Conservation (phyloP, 176 grass and related monocot species). For the Hyparrhenia diplandra region DNA sequence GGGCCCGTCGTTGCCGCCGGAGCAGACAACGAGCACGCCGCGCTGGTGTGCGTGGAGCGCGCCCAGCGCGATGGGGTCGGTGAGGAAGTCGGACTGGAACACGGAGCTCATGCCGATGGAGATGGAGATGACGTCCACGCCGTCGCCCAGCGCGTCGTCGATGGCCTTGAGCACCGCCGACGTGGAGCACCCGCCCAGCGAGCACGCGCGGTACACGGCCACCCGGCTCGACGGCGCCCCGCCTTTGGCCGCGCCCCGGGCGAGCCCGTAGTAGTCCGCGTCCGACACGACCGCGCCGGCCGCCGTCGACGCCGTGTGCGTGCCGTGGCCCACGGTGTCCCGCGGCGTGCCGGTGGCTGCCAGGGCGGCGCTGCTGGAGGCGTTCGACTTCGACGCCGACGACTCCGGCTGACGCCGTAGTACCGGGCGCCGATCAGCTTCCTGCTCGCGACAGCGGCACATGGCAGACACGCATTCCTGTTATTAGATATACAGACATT, state of each 20-base stretch:
- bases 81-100: conserved; percentile 75
- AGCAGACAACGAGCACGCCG: conserved; percentile 91
- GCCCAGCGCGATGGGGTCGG: conserved; percentile 80
- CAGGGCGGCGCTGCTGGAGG: background rate
- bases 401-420: conserved; percentile 48
- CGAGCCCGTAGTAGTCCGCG: conserved; percentile 77
- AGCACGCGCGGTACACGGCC: conserved; percentile 87
- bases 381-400: conserved; percentile 43
- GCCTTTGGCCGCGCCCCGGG: conserved; percentile 66
- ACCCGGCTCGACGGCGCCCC: conserved; percentile 64
- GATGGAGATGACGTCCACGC: conserved; percentile 86
- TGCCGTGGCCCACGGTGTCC: conserved; percentile 80
- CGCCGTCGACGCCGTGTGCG: conserved; percentile 87
- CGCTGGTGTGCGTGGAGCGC: conserved; percentile 81
- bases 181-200: conserved; percentile 72
- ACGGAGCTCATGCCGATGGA: conserved; percentile 87
- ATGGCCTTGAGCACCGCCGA: conserved; percentile 81
- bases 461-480: background rate
- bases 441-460: conserved; percentile 36
- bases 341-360: conserved; percentile 44
- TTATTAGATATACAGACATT: background rate
- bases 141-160: conserved; percentile 87
- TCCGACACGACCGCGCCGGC: conserved; percentile 48
- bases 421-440: conserved; percentile 92
- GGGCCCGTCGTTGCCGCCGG: conserved; percentile 90